A percentile compares a stretch with the other conserved stretches of the same genome.
These are phyloP conservation scores for Elaeis guineensis DNA, from an alignment of 176 grass and related monocot genomes.

Conservation along the genomic window DNA sequence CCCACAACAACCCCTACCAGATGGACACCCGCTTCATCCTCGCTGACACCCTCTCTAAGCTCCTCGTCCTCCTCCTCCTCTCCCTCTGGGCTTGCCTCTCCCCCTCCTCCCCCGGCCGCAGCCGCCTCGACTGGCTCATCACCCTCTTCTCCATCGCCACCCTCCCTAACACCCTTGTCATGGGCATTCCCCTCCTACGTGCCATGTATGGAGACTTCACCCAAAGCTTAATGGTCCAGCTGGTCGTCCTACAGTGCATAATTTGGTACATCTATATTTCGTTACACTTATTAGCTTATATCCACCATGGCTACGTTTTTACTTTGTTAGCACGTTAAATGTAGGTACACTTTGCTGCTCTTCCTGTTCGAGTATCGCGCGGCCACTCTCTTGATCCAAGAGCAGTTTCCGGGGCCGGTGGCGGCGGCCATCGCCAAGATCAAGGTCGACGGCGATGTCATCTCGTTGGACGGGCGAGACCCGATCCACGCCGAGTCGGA, in stretches of 20 bases:
- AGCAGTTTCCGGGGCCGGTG: conserved; percentile 16
- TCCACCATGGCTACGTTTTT: too few relatives aligned
- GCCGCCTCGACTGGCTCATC: conserved; percentile 16
- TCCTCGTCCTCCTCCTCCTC: conserved; percentile 12
- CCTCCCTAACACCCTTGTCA: conserved; percentile 15
- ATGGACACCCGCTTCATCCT: conserved; percentile 17
- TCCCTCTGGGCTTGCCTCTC: conserved; percentile 4
- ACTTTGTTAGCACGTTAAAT: too few relatives aligned
- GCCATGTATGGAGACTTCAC: conserved; percentile 24
- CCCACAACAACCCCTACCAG: conserved; percentile 12
- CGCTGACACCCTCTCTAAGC: conserved; percentile 13
- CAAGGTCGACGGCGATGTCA: conserved; percentile 22
- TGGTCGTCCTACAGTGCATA: conserved; percentile 14
- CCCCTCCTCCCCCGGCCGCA: neutral
- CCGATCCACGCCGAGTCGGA: conserved; percentile 25
- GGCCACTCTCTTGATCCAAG: conserved; percentile 9
- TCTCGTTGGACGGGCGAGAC: conserved; percentile 18
- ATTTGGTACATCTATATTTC: conserved; percentile 3
- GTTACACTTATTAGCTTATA: too few relatives aligned
- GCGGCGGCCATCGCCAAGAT: conserved; percentile 14
- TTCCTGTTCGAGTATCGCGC: conserved; percentile 21
- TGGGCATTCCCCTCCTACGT: conserved; percentile 19
- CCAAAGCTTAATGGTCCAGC: conserved; percentile 18
- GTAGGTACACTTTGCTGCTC: conserved; percentile 11
- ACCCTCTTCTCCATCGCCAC: conserved; percentile 13